Percentiles rank a stretch among this genome's conserved stretches.
Conservation (phyloP, 331 rosid species). For the Spiraea crenata region DNA sequence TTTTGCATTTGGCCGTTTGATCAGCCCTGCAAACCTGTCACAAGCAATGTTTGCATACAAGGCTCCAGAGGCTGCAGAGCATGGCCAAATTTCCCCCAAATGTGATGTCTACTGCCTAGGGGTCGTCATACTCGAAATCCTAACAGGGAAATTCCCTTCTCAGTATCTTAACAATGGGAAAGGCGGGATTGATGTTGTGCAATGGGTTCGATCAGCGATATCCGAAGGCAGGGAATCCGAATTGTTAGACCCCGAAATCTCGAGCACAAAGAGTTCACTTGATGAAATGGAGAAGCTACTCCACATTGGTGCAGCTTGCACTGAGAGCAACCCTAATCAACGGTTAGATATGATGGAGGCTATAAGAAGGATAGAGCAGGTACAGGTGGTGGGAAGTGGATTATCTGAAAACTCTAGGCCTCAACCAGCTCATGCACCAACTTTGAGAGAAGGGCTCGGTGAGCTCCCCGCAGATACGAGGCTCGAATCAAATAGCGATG, state of each 20-base stretch:
- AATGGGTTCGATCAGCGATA: slow-evolving; percentile 54
- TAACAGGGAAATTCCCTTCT: slow-evolving; percentile 69
- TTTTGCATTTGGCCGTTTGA: slow-evolving; percentile 42
- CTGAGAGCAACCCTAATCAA: slow-evolving; percentile 38
- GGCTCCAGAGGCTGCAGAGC: slow-evolving; percentile 51
- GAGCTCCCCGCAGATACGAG: slow-evolving; percentile 9
- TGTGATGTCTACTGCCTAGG: slow-evolving; percentile 79
- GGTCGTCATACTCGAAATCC: slow-evolving; percentile 60
- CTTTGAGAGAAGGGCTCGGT: slow-evolving; percentile 18
- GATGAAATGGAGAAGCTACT: slow-evolving; percentile 54
- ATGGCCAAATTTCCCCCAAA: slow-evolving; percentile 38
- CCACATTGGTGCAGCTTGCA: slow-evolving; percentile 56
- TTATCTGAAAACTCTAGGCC: slow-evolving; percentile 31
- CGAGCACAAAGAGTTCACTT: slow-evolving; percentile 17
- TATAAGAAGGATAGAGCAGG: slow-evolving; percentile 49
- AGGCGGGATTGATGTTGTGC: slow-evolving; percentile 64
- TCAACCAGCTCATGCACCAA: neutral
- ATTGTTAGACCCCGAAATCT: slow-evolving; percentile 61
- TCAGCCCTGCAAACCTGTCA: slow-evolving; percentile 30
- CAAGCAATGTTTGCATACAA: slow-evolving; percentile 55
- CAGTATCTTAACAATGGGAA: slow-evolving; percentile 54
- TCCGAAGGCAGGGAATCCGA: slow-evolving; percentile 54
- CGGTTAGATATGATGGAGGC: slow-evolving; percentile 53
- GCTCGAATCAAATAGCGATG: neutral
- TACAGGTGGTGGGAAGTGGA: slow-evolving; percentile 14